Base-by-base conservation (phyloP, 1,284 basidiomycete species). In the Volvariella volvacea region DNA sequence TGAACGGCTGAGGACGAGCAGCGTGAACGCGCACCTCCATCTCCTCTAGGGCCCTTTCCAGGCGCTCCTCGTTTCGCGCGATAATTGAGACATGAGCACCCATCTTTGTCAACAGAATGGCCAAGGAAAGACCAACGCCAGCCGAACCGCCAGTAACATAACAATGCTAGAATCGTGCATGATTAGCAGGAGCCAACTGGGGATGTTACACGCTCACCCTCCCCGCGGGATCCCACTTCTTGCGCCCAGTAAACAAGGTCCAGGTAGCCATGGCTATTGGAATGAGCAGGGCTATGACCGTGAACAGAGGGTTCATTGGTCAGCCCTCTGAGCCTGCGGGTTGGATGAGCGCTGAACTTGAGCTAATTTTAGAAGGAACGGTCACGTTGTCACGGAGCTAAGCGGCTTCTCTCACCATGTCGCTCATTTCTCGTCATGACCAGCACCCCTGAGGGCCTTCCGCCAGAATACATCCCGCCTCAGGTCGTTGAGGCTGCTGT, bases 71-170 rank as follows among this genome's bases (percentile, higher is more conserved):
- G 52, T 83, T 76, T 20, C 89, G 71, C 34, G 89, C 88, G 25
- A 92, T 83, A 48, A 94, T 86, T 1, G 85, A 86, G 2, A 94
- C 83, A 58, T 89, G 70, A 1, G 89, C 88, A 1, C 91, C 91
- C 43, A 72, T 70, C 50, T 71, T 64, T n/a, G 81, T 76, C 9
- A 93, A 72, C 32, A 82, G 67, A 32, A 76, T 68, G 0, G 89
- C 86, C 0, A 92, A 67, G 0, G 80, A 73, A 10, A 89, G 72
- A 6, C 92, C 91, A 1, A 92, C 74, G 1, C 91, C 91, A 17
- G 81, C 73, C 7, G 83, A 88, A 1, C 88, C 91, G 19, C 91
- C 92, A 12, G 89, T 88, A 43, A 92, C 68, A 57, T 85, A 88
- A 61, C 77, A 81, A 55, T 82, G 82, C 84, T 88, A 38, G 8